Evolutionary conservation across 2,329 filamentous ascomycete genomes (phyloP), one percentile per base, ranked within the genome.

Genomic region (Neocucurbitaria cava): DNA sequence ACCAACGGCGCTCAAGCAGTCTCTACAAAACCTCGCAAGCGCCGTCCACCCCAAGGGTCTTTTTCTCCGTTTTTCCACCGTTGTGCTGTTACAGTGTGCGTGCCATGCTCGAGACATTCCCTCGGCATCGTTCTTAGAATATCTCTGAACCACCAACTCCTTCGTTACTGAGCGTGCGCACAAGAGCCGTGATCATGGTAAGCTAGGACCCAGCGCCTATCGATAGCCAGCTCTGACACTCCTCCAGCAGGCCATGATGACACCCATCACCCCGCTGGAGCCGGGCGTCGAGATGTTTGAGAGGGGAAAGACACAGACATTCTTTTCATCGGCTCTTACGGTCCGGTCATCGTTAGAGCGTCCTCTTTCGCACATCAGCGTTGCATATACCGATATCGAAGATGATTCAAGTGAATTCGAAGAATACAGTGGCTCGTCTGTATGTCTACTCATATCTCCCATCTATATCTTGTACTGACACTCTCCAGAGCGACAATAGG

Each of bases 371-470:
- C 83, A 90, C 55, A 85, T 88, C 39, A 94, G 90, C 20, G 89
- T 92, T 67, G 89, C 92, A 61, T 90, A 92, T 68, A 91, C 89
- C 36, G 90, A 94, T 48, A 81, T 83, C 56, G 90, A 92, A 61
- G 87, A 90, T 44, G 73, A 76, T 41, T 75, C 68, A 7, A 77
- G 75, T 55, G 75, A 76, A 46, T 76, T 76, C 41, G 75, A 77
- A 49, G 76, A 78, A 49, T 86, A 86, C 74, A 72, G 66, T 89
- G 65, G 68, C 53, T 75, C 90, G 66, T 92, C 90, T 53, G 90
- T 92, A 83, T 75, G 89, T 62, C 20, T 35, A 43, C 38, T 7
- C 28, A 18, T 21, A 31, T 20, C 31, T 23, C 26, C 18, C 39
- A 15, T 43, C 49, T 53, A 56, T 42, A 57, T 49, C 61, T 68